A percentile compares a stretch with the other conserved stretches of the same genome.
phyloP scores from a whole-genome alignment of 2,329 filamentous ascomycete genomes.

The Fusarium agapanthi region DNA sequence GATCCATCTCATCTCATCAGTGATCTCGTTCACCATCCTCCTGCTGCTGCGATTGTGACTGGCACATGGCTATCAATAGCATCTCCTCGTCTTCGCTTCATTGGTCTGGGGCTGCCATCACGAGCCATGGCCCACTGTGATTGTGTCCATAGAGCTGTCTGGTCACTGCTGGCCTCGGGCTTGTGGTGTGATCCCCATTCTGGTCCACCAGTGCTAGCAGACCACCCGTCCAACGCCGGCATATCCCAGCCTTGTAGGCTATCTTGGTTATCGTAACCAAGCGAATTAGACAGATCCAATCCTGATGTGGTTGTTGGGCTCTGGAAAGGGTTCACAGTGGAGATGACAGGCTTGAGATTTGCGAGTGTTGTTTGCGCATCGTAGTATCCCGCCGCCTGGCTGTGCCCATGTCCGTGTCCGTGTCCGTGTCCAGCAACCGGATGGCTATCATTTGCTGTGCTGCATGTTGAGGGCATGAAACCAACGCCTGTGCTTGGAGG shows the following conservation, averaged over 20 bases:
- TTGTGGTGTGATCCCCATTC: conserved; percentile 48
- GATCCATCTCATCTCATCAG: conserved; percentile 1
- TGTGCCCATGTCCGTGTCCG: conserved; percentile 33
- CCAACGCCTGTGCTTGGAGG: conserved; percentile 42
- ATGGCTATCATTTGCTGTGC: conserved; percentile 41
- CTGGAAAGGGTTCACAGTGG: conserved; percentile 44
- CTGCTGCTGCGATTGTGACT: conserved; percentile 41
- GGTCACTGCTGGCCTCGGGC: conserved; percentile 42
- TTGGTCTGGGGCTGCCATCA: conserved; percentile 48
- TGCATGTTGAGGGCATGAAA: conserved; percentile 45
- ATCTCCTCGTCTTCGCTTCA: conserved; percentile 50
- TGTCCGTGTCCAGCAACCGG: conserved; percentile 2
- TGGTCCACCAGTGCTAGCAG: conserved; percentile 39
- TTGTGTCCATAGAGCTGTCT: conserved; percentile 49
- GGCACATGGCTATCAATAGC: conserved; percentile 46
- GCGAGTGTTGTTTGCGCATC: conserved; percentile 45
- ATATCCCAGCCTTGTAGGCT: conserved; percentile 52
- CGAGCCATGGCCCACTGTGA: conserved; percentile 47
- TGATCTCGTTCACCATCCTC: conserved; percentile 43
- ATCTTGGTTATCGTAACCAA: conserved; percentile 48
- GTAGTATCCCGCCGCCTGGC: conserved; percentile 43
- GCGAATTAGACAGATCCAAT: conserved; percentile 46
- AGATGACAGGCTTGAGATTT: conserved; percentile 49
- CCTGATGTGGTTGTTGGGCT: conserved; percentile 39
- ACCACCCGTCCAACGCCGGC: conserved; percentile 48